Evolutionary conservation across 768 basidiomycete genomes (phyloP).

Genomic region (Cytidiella melzeri): DNA sequence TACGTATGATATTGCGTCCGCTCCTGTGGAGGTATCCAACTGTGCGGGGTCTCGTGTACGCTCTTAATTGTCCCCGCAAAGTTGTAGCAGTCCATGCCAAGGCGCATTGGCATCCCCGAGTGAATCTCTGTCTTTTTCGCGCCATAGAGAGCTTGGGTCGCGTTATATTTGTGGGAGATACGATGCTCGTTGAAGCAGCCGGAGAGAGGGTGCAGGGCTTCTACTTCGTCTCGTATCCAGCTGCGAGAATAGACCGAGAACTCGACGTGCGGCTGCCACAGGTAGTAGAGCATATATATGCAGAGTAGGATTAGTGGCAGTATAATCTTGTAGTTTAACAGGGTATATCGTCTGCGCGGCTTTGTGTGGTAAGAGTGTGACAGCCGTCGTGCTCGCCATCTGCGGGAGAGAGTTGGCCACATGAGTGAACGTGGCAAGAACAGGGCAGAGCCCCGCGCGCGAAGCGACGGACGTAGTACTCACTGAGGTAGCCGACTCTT

Average conservation of each 20-base stretch:
- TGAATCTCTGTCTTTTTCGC: slow-evolving; percentile 67
- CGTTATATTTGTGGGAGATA: slow-evolving; percentile 62
- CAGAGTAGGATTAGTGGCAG: slow-evolving; percentile 17
- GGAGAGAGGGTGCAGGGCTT: slow-evolving; percentile 52
- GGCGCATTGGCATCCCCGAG: slow-evolving; percentile 69
- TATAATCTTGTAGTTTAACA: slow-evolving; percentile 14
- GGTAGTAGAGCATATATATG: slow-evolving; percentile 41
- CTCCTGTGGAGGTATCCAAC: slow-evolving; percentile 14
- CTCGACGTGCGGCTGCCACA: slow-evolving; percentile 85
- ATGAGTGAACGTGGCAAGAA: neutral
- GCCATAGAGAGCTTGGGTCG: slow-evolving; percentile 57
- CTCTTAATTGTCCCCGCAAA: slow-evolving; percentile 75
- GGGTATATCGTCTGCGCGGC: slow-evolving; percentile 16
- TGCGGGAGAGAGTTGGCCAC: slow-evolving; percentile 1
- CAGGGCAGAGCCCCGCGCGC: neutral
- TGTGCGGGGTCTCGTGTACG: slow-evolving; percentile 3
- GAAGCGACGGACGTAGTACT: slow-evolving; percentile 2
- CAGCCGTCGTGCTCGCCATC: slow-evolving; percentile 13
- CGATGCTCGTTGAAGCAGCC: slow-evolving; percentile 68
- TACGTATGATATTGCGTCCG: slow-evolving; percentile 83
- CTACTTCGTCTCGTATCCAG: slow-evolving; percentile 74
- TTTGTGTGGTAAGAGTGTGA: slow-evolving; percentile 12
- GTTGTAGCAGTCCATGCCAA: slow-evolving; percentile 88
- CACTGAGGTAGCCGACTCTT: slow-evolving; percentile 12
- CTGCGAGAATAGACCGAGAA: slow-evolving; percentile 67